Base-by-base conservation (phyloP, 495 filamentous ascomycete genomes). In the Penicillium ucsense region DNA sequence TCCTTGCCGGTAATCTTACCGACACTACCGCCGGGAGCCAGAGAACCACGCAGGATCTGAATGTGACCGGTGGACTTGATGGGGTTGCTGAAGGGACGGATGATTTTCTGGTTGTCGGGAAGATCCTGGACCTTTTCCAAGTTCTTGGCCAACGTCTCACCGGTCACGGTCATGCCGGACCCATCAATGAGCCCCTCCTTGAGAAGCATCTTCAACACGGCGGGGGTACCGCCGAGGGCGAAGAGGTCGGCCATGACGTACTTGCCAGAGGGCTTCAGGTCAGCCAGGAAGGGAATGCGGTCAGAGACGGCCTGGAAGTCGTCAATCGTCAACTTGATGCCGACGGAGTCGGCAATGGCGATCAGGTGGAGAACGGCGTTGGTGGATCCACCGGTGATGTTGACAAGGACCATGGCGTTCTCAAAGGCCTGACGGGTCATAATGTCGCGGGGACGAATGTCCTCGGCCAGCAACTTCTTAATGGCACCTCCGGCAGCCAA, bases 1-100 rank as follows among this genome's bases (percentile, higher is more conserved):
- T 98, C 92, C 70, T 98, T 98, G 50, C 92, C 92, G 6, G 92
- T 98, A 67, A 98, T 98, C 75, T 98, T 98, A 51, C 91, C 92
- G 9, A 98, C 92, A 52, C 80, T 85, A 43, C 92, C 92, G 49
- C 85, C 92, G 2, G 92, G 92, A 3, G 92, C 88, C 30, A 98
- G 78, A 5, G 83, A 84, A 33, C 92, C 92, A 44, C 89, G 85
- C 12, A 98, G 80, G 63, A 98, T 98, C 71, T 95, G 90, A 62
- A 98, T 94, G 68, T 97, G 92, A 43, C 92, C 92, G 3, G 89
- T 95, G 30, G 72, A 52, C 72, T 98, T 97, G 77, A 98, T 91
- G 28, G 92, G 94, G 64, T 94, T 82, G 64, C 76, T 84, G 49
- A 97, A 69, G 4, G 92, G 90, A 8, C 87, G 88, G 73, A 98